These are phyloP conservation scores for Monilinia vaccinii-corymbosi DNA, from an alignment of 2,329 filamentous ascomycete species.

Conservation along the genomic window DNA sequence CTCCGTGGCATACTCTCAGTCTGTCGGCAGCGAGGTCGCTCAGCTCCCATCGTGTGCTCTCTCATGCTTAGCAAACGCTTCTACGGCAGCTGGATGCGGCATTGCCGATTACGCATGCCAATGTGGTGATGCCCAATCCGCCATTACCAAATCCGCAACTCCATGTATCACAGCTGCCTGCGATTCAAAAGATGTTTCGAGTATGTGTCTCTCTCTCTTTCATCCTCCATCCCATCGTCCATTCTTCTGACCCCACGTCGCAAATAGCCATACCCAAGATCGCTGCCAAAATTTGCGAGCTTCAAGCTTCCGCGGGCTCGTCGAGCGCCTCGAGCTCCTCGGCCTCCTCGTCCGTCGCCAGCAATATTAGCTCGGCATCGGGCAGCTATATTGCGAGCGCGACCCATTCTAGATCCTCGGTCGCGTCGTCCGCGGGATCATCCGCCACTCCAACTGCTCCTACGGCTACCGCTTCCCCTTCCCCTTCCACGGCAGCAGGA, in stretches of 20 bases:
- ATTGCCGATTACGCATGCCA: constrained; percentile 19
- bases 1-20: constrained; percentile 18
- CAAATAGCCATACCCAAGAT: not conserved
- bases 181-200: constrained; percentile 15
- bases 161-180: constrained; percentile 21
- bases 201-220: constrained; percentile 14
- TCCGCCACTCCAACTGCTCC: not conserved
- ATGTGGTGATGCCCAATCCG: constrained; percentile 16
- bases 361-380: not conserved
- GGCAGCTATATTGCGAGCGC: not conserved
- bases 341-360: not conserved
- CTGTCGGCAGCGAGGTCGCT: constrained; percentile 12
- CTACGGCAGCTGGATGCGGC: constrained; percentile 15
- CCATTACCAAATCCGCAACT: constrained; percentile 16
- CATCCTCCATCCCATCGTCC: not conserved
- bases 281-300: not conserved
- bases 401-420: not conserved
- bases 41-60: constrained; percentile 20
- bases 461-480: not conserved
- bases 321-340: not conserved
- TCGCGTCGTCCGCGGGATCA: not conserved
- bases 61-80: constrained; percentile 17
- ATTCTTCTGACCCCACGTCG: not conserved
- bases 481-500: constrained; percentile 4
- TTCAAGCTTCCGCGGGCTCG: not conserved